Percentiles rank a stretch among this genome's conserved stretches.
Conservation (phyloP, 2,329 filamentous ascomycete genomes). For the Talaromyces pinophilus region DNA sequence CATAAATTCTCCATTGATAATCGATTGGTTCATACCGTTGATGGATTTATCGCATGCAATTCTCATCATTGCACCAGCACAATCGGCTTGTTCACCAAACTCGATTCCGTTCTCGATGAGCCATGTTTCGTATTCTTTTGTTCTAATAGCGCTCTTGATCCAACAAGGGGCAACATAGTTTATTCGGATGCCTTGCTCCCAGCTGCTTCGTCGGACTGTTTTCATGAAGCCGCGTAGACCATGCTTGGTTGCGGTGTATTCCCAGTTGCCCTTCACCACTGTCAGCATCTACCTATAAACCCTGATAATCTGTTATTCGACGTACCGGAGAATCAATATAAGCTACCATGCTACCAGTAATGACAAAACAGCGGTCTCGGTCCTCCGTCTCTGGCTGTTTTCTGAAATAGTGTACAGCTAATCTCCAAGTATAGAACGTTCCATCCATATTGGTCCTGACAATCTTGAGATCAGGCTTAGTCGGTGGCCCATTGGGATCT, state of each 20-base stretch:
- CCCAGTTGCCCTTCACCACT: slow-evolving; percentile 33
- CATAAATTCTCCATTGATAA: neutral
- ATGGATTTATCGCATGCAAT: slow-evolving; percentile 38
- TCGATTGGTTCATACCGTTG: slow-evolving; percentile 29
- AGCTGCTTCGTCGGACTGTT: slow-evolving; percentile 41
- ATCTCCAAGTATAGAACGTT: slow-evolving; percentile 1
- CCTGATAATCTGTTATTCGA: neutral
- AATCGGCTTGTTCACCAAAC: slow-evolving; percentile 12
- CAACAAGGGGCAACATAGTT: slow-evolving; percentile 52
- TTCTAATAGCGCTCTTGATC: slow-evolving; percentile 27
- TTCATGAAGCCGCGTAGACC: slow-evolving; percentile 50
- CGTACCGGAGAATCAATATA: neutral
- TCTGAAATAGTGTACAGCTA: slow-evolving; percentile 51
- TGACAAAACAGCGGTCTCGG: slow-evolving; percentile 55
- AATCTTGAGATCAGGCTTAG: slow-evolving; percentile 9
- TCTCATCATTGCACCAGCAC: slow-evolving; percentile 25
- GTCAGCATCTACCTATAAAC: neutral
- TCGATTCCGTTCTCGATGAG: slow-evolving; percentile 1
- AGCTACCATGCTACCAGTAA: neutral
- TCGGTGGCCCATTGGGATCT: neutral
- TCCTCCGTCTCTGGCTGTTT: slow-evolving; percentile 60
- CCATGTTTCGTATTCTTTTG: slow-evolving; percentile 12
- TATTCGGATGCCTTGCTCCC: slow-evolving; percentile 50
- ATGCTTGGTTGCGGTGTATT: slow-evolving; percentile 50
- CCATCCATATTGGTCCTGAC: neutral